Base-by-base conservation (phyloP, 306 rosid genomes). In the Casuarina glauca region DNA sequence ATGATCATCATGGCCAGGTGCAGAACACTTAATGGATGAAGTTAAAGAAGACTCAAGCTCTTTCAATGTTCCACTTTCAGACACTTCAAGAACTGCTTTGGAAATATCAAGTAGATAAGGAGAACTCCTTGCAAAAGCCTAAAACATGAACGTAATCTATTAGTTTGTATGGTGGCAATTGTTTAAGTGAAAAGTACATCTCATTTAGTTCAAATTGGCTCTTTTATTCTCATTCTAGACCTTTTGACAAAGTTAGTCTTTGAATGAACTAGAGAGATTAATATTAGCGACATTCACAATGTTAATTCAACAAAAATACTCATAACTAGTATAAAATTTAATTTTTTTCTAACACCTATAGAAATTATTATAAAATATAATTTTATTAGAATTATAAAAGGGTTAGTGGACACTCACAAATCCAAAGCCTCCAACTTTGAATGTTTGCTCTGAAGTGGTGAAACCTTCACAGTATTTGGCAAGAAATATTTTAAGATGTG, bases 391-490 rank as follows among this genome's bases (percentile, higher is more conserved):
- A 6, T 2, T 4, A 2, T 26, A 0, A 9, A 60, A 7, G 38
- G 66, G 9, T 26, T 3, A 26, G 4, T 26, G 16, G 15, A 10
- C 5, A 60, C 42, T 32, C 66, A 60, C 66, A 60, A 63, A 81
- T 76, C 81, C 81, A 4, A 76, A 76, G 2, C 85, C 85, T 52
- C 78, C 81, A 49, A 69, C 60, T 50, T 78, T 82, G 55, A 74
- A 26, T 42, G 73, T 5, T 55, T 52, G 68, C 32, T 74, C 78
- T 2, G 77, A 13, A 26, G 72, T 77, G 54, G 60, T 45, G 49
- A 71, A 51, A 32, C 35, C 54, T n/a, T 62, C 69, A 60, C 85
- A 76, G 50, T 76, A 13, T 15, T 62, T 53, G 6, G 81, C 57
- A 4, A 72, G 80, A 58, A 76, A 70, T 13, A 81, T 2, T 38